A percentile compares a stretch with the other conserved stretches of the same genome.
Conservation (phyloP, 148 eudicot genomes). For the Rhododendron henanense region DNA sequence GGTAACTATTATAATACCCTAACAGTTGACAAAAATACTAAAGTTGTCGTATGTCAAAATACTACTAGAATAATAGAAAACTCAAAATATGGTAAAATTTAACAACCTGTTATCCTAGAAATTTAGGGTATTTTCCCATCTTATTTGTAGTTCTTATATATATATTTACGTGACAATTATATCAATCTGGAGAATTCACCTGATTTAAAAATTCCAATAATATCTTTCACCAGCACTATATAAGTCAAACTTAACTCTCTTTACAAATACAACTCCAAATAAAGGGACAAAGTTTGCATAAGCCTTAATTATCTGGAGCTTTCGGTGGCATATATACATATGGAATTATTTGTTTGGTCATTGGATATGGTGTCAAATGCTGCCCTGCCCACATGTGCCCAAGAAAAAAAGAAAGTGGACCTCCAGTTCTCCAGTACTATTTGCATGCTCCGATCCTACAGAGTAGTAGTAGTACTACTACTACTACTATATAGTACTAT, state of each 20-base stretch:
- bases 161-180: not conserved
- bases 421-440: too few species aligned
- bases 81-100: not conserved
- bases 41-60: not conserved
- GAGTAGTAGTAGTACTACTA: too few species aligned
- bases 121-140: not conserved
- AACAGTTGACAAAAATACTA: not conserved
- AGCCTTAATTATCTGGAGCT: not conserved
- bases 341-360: not conserved
- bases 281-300: not conserved
- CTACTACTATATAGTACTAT: too few species aligned
- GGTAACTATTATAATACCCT: not conserved
- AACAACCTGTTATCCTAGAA: not conserved
- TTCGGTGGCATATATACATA: not conserved
- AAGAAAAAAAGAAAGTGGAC: not conserved
- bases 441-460: too few species aligned
- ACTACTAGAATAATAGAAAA: not conserved
- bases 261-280: not conserved
- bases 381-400: not conserved
- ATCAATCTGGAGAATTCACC: not conserved
- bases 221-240: not conserved
- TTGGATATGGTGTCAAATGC: not conserved
- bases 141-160: not conserved
- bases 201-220: not conserved
- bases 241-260: too few species aligned